Evolutionary conservation across 2,329 filamentous ascomycete genomes (phyloP).

Genomic region (Cercospora sp.): DNA sequence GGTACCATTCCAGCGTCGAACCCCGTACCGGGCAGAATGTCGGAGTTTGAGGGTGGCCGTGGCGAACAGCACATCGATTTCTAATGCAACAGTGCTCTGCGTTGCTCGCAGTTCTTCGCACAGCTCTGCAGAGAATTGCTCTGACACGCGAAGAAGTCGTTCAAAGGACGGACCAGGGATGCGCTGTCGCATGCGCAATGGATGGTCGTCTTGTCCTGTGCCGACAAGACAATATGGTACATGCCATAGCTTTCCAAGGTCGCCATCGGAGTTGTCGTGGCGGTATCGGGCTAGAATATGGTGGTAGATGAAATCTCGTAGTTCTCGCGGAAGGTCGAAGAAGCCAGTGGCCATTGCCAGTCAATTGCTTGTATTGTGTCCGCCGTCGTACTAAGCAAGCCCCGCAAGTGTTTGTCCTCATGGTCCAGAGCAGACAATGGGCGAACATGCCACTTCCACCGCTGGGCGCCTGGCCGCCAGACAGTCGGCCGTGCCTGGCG

Average conservation of each 20-base stretch:
- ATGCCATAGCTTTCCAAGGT: constrained; percentile 2
- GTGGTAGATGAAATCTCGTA: background rate
- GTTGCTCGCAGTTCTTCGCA: constrained; percentile 4
- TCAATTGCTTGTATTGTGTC: background rate
- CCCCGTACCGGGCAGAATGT: background rate
- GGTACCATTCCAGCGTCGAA: background rate
- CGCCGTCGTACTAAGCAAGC: background rate
- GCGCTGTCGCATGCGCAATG: constrained; percentile 6
- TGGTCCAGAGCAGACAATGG: background rate
- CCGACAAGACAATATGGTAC: background rate
- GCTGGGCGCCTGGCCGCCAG: background rate
- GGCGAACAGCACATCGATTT: constrained; percentile 1
- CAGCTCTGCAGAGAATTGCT: background rate
- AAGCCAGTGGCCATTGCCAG: background rate
- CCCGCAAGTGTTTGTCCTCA: background rate
- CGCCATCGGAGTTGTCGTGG: background rate
- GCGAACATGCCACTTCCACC: background rate
- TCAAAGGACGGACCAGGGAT: constrained; percentile 2
- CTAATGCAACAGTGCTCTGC: background rate
- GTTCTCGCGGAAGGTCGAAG: constrained; percentile 1
- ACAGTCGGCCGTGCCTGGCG: background rate
- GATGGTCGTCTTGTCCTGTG: background rate
- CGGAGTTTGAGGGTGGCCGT: constrained; percentile 5
- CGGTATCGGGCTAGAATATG: background rate
- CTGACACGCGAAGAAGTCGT: background rate